Conservation (phyloP, 495 filamentous ascomycete genomes). For the Xylaria scruposa region DNA sequence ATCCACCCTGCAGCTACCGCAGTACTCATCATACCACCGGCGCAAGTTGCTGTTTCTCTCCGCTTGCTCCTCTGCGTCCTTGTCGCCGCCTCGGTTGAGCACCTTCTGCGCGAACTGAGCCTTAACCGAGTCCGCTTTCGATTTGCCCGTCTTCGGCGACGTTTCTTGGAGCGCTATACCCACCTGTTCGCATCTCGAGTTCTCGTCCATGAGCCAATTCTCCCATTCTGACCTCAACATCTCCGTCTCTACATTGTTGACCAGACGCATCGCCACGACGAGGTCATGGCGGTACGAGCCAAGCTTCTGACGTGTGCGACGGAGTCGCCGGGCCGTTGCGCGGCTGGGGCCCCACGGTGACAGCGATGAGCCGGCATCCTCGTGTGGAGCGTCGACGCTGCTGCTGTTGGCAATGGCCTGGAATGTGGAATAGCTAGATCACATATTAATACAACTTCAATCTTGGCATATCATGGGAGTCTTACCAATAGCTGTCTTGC, state of each 20-base stretch:
- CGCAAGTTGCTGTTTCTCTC: slow-evolving; percentile 57
- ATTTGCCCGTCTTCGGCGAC: slow-evolving; percentile 36
- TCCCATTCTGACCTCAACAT: slow-evolving; percentile 88
- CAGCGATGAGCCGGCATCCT: slow-evolving; percentile 51
- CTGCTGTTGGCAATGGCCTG: slow-evolving; percentile 58
- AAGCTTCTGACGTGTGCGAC: slow-evolving; percentile 78
- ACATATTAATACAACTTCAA: slow-evolving; percentile 40
- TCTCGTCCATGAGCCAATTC: slow-evolving; percentile 82
- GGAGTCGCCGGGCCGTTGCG: slow-evolving; percentile 69
- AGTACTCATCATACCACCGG: slow-evolving; percentile 75
- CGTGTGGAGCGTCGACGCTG: slow-evolving; percentile 58
- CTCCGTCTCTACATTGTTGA: slow-evolving; percentile 88
- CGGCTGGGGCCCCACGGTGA: slow-evolving; percentile 55
- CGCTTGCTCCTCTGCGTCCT: slow-evolving; percentile 31
- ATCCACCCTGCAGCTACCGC: slow-evolving; percentile 73
- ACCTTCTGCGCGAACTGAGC: slow-evolving; percentile 33
- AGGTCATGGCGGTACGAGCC: slow-evolving; percentile 90
- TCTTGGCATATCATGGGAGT: slow-evolving; percentile 9
- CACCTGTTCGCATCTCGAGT: slow-evolving; percentile 68
- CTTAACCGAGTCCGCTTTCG: slow-evolving; percentile 30
- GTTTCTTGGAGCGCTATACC: slow-evolving; percentile 51
- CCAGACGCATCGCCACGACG: slow-evolving; percentile 85
- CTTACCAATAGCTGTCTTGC: slow-evolving; percentile 51
- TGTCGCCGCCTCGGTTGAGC: slow-evolving; percentile 29
- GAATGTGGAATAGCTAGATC: slow-evolving; percentile 57